Conservation (phyloP, 116 monocot species). For the Iris pallida region DNA sequence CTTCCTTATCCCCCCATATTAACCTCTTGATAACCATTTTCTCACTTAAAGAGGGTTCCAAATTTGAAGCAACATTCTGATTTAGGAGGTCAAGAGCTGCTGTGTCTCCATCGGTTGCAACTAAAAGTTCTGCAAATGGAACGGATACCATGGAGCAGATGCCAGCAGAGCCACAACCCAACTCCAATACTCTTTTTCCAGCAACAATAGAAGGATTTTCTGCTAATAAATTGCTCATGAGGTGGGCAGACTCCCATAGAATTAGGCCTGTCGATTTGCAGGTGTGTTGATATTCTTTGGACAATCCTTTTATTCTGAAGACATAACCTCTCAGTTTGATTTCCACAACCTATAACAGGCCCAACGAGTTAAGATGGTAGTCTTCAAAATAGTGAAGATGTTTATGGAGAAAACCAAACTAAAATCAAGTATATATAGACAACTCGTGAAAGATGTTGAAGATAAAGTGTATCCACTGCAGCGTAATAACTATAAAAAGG, state of each 20-base stretch:
- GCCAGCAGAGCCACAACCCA: constrained; percentile 88
- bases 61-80: constrained; percentile 50
- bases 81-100: constrained; percentile 61
- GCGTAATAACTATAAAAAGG: neutral
- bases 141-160: constrained; percentile 85
- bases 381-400: neutral
- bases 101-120: constrained; percentile 80
- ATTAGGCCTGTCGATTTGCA: constrained; percentile 95
- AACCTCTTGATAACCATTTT: constrained; percentile 51
- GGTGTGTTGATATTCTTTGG: constrained; percentile 82
- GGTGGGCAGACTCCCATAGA: constrained; percentile 86
- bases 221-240: constrained; percentile 65
- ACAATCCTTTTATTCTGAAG: constrained; percentile 61
- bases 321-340: constrained; percentile 38
- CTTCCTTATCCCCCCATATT: constrained; percentile 66
- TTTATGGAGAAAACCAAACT: neutral
- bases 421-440: too few relatives aligned
- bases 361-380: neutral
- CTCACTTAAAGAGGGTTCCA: constrained; percentile 26
- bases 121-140: constrained; percentile 54
- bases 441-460: too few relatives aligned
- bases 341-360: constrained; percentile 35
- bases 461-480: neutral
- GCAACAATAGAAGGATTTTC: constrained; percentile 70
- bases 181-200: constrained; percentile 71